Conservation (phyloP, 129 eudicot genomes). For the Kitagawia praeruptora region DNA sequence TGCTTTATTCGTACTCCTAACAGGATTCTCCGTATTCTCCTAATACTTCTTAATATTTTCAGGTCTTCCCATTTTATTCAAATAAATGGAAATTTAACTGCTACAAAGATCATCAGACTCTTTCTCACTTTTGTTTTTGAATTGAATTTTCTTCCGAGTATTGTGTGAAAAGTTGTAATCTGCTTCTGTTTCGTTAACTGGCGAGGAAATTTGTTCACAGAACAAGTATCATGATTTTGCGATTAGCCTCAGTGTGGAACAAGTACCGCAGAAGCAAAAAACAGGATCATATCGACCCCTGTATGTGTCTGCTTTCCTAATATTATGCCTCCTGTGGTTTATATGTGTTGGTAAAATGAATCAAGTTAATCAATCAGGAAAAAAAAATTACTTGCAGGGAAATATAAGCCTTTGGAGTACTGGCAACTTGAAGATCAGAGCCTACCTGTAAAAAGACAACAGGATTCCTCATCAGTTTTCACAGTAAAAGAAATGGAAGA, state of each 20-base stretch:
- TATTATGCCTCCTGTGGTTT: background rate
- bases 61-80: slow-evolving; percentile 1
- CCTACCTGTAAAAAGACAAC: slow-evolving; percentile 58
- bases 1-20: slow-evolving; percentile 78
- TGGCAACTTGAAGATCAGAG: slow-evolving; percentile 74
- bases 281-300: slow-evolving; percentile 69
- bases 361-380: background rate
- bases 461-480: slow-evolving; percentile 74
- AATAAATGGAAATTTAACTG: background rate
- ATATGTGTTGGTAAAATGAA: background rate
- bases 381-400: slow-evolving; percentile 49
- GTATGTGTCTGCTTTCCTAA: slow-evolving; percentile 34
- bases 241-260: slow-evolving; percentile 93
- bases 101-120: background rate
- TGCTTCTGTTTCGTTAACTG: slow-evolving; percentile 6
- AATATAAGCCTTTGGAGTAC: slow-evolving; percentile 61
- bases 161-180: background rate
- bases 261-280: slow-evolving; percentile 87
- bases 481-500: slow-evolving; percentile 93
- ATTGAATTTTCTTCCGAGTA: background rate
- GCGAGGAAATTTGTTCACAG: slow-evolving; percentile 14
- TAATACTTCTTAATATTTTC: slow-evolving; percentile 14
- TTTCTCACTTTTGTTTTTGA: background rate
- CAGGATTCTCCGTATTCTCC: slow-evolving; percentile 26
- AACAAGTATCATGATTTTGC: slow-evolving; percentile 65